Conservation (phyloP, 176 grass and related monocot genomes). For the Ensete glaucum region DNA sequence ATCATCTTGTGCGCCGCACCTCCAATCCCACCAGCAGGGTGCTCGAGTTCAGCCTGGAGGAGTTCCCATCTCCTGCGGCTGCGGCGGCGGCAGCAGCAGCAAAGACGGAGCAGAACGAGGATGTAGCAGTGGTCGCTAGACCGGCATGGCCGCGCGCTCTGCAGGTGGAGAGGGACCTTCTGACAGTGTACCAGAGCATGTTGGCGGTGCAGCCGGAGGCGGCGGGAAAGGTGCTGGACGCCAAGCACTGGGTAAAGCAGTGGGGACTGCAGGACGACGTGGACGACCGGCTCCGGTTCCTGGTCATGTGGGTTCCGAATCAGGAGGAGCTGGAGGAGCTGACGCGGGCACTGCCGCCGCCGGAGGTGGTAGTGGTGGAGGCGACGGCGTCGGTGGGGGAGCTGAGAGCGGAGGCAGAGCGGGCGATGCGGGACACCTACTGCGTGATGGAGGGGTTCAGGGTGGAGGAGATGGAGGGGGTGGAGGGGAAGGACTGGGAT, state of each 20-base stretch:
- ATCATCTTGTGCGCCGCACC: constrained; percentile 49
- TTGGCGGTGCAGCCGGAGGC: constrained; percentile 27
- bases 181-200: constrained; percentile 47
- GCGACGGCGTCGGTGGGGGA: constrained; percentile 75
- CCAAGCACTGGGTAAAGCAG: constrained; percentile 85
- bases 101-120: constrained; percentile 16
- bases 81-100: not conserved
- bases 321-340: constrained; percentile 50
- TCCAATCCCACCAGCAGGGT: constrained; percentile 50
- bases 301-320: constrained; percentile 54
- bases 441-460: constrained; percentile 60
- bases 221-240: constrained; percentile 52
- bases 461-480: constrained; percentile 44
- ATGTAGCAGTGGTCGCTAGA: constrained; percentile 6
- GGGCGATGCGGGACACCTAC: constrained; percentile 66
- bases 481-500: constrained; percentile 72
- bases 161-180: constrained; percentile 51
- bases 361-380: constrained; percentile 77
- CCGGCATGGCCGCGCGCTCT: constrained; percentile 27
- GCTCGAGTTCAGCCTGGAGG: constrained; percentile 77
- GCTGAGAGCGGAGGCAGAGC: constrained; percentile 47
- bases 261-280: constrained; percentile 72
- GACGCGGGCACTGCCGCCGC: constrained; percentile 32
- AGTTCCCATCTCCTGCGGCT: not conserved
- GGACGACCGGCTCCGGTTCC: constrained; percentile 77